Base-by-base conservation (phyloP, 2,329 filamentous ascomycete species). In the Phoma sp. region DNA sequence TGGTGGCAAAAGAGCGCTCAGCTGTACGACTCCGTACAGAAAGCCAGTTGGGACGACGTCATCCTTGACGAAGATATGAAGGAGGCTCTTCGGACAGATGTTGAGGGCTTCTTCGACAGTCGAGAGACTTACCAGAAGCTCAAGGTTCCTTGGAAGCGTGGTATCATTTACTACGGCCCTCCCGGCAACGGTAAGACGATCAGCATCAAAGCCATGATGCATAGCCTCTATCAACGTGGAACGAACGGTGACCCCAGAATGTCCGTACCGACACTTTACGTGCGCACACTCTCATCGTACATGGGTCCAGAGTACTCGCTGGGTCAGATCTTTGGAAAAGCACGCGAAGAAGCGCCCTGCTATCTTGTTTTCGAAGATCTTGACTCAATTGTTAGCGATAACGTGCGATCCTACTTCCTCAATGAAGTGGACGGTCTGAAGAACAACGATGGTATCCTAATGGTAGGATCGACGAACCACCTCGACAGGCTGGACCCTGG, bases 341-440 rank as follows among this genome's bases (percentile, higher is more conserved):
- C 88, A 0, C 77, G 88, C 22, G 77, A 82, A 58, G 80, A 82
- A 56, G 84, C 88, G 0, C 88, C 88, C 0, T 90, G 87, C 74
- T 83, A 89, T 57, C 80, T 90, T 3, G 84, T 90, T 36, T 88
- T 90, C 53, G 88, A 90, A 69, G 88, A 90, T 59, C 79, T 90
- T 4, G 88, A 90, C 68, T 86, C 83, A 7, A 81, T 90, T 30
- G 82, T 90, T 39, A 80, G 79, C 9, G 82, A 86, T 48, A 59
- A 67, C 2, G 83, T 87, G 11, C 79, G 87, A 25, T 85, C 82
- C 47, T 90, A 89, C 76, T 90, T 90, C 73, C 78, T 90, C 42
- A 90, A 90, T 67, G 86, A 90, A 70, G 83, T 90, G 3, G 88
- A 90, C 58, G 88, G 88, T 0, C 81, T 90, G 9, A 83, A 84